Evolutionary conservation across 2,329 filamentous ascomycete genomes (phyloP), one percentile per base, ranked within the genome.

Genomic region (Saccharata proteae): DNA sequence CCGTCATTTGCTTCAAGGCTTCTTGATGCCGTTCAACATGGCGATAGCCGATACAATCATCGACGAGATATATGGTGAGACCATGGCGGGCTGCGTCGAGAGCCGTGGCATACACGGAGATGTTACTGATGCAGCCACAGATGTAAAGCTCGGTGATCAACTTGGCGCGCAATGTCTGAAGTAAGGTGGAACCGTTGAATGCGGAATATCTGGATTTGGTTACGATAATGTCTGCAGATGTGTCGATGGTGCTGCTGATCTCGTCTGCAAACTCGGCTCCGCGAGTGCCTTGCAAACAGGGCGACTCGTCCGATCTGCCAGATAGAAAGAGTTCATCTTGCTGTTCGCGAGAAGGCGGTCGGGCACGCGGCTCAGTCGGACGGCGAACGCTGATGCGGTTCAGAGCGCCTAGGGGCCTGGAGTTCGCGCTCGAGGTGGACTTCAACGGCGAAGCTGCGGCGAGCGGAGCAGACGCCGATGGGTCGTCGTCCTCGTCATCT

Each of bases 111-210:
- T 90, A 85, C 27, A 96, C 77, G 18, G 85, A 86, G 20, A 92
- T 64, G 46, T 96, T 94, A 25, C 79, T 82, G 29, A 93, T 68
- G 26, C 80, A 79, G 14, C 90, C 90, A 47, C 82, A 92, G 15
- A 96, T 71, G 55, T 81, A 94, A 9, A 98, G 63, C 46, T 94
- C 81, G 2, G 85, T 93, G 36, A 93, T 74, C 42, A 94, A 77
- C 40, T 77, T 80, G n/a, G 76, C 75, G n/a, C 86, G 74, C 26
- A 96, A 60, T n/a, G 74, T 67, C 29, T 79, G 66, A 6, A 96
- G 67, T 11, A 96, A 64, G 29, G 71, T 69, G 0, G 78, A 82
- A 6, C 72, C 74, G 32, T 75, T 71, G 49, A 96, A 86, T 10
- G 86, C 86, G 4, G 90, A 96, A 55, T 96, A 96, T 43, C 83